Percentiles rank a stretch among this genome's conserved stretches.
phyloP scores from a whole-genome alignment of 2,329 filamentous ascomycete genomes.

The Endocalyx cinctus region DNA sequence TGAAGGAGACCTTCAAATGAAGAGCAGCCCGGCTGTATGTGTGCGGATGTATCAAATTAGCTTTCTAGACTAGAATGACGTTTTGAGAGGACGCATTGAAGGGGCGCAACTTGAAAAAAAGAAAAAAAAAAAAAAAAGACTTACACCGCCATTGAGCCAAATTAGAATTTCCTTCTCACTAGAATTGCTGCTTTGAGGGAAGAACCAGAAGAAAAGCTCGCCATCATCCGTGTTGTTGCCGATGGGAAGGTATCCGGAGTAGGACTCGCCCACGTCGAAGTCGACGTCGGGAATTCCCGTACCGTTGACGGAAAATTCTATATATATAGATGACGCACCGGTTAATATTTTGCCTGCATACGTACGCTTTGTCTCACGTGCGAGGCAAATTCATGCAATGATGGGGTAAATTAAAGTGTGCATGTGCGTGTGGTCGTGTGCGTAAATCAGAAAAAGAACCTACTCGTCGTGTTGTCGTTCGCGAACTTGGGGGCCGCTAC shows the following conservation, averaged over 20 bases:
- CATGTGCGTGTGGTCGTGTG: no score
- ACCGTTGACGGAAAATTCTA: slow-evolving; percentile 57
- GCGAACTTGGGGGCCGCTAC: slow-evolving; percentile 20
- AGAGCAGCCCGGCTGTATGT: slow-evolving; percentile 25
- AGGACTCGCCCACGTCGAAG: slow-evolving; percentile 59
- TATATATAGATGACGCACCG: no score
- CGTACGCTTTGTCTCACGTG: no score
- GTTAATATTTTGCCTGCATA: no score
- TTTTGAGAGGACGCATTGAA: no score
- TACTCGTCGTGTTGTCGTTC: slow-evolving; percentile 25
- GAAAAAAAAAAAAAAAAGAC: no score
- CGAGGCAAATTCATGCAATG: no score
- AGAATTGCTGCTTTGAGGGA: slow-evolving; percentile 41
- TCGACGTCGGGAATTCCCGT: slow-evolving; percentile 57
- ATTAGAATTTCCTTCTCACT: slow-evolving; percentile 47
- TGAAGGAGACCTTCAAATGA: slow-evolving; percentile 55
- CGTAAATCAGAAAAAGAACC: slow-evolving; percentile 3
- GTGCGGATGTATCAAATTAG: no score
- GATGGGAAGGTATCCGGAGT: slow-evolving; percentile 55
- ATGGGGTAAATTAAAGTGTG: no score
- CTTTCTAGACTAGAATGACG: background rate
- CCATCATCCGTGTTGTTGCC: slow-evolving; percentile 33
- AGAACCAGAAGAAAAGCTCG: slow-evolving; percentile 54
- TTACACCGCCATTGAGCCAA: slow-evolving; percentile 46
- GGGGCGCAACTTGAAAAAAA: no score